Base-by-base conservation (phyloP, 495 filamentous ascomycete species). In the Rostrohypoxylon terebratum region DNA sequence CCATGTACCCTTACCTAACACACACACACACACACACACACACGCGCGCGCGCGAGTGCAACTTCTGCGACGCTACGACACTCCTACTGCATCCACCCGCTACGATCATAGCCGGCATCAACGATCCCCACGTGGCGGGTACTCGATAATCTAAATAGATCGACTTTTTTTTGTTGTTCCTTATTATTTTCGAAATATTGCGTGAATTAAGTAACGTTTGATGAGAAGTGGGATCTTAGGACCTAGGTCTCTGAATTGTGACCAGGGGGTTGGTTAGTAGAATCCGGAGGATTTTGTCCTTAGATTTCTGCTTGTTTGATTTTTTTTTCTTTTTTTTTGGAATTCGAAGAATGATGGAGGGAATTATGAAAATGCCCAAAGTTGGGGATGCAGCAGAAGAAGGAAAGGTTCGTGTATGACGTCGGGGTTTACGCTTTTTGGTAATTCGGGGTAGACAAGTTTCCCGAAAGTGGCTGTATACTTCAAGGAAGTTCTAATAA, bases 41-140 rank as follows among this genome's bases (percentile, higher is more conserved):
- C 28, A 28, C 28, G 6, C 28, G 28, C 28, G 28, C 28, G 28
- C 28, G 28, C 6, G n/a, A n/a, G n/a, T n/a, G n/a, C n/a, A n/a
- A 28, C 28, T 28, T 5, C 28, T 28, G 6, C 28, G 28, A 28
- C 28, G 28, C 28, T 28, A 28, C 28, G 2, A 28, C 28, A n/a
- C 10, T 42, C 34, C 36, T 51, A 9, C 33, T 58, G 51, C 50
- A 61, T 57, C 65, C 66, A 68, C 58, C 44, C 48, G 48, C 33
- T 10, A 25, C 20, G 18, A 57, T 55, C 61, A 71, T 55, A 61
- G 47, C 68, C 55, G 57, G 68, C 23, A 71, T 28, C 28, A 28
- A 28, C 28, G 28, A 28, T 61, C 51, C 31, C 68, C 62, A 71
- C 62, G 62, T 66, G 54, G 68, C 62, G 54, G 68, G 60, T 16